phyloP scores from a whole-genome alignment of 1,139 yeast genomes.

The Tardiomyces digboiensis region DNA sequence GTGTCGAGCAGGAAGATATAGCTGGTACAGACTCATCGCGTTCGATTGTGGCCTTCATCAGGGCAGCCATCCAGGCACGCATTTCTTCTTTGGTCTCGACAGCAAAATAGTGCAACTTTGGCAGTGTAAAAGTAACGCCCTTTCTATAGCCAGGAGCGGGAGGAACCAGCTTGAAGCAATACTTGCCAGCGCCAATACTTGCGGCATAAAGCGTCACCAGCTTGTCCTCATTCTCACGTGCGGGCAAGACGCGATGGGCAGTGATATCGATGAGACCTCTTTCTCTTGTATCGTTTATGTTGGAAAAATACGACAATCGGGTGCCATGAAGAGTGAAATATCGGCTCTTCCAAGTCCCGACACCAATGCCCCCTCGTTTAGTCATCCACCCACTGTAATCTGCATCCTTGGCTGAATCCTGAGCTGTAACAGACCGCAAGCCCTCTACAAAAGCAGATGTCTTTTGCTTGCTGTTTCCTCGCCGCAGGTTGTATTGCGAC shows the following conservation, averaged over 20 bases:
- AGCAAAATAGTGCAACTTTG: conserved; percentile 91
- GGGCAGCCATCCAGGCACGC: conserved; percentile 93
- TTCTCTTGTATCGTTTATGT: conserved; percentile 73
- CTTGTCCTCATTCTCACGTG: conserved; percentile 63
- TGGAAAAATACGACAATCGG: conserved; percentile 75
- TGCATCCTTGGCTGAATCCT: conserved; percentile 68
- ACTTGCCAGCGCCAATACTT: conserved; percentile 85
- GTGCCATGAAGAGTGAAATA: conserved; percentile 91
- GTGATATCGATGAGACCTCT: conserved; percentile 93
- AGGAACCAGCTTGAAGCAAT: conserved; percentile 87
- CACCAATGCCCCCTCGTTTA: conserved; percentile 78
- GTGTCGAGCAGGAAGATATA: conserved; percentile 90
- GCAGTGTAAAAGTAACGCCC: conserved; percentile 94
- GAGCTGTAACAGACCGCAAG: conserved; percentile 64
- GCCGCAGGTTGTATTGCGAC: conserved; percentile 20
- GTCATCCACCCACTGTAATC: conserved; percentile 93
- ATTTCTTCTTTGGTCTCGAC: conserved; percentile 87
- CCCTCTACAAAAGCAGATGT: conserved; percentile 97
- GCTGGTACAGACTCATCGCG: conserved; percentile 90
- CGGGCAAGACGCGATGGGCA: conserved; percentile 83
- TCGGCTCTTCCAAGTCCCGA: conserved; percentile 85
- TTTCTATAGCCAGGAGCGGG: conserved; percentile 97
- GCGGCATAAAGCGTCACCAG: conserved; percentile 84
- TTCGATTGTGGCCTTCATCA: conserved; percentile 94
- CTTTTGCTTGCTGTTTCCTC: conserved; percentile 28